These are phyloP conservation scores for Boletales sp. DNA, from an alignment of 768 basidiomycete genomes.

Conservation along the genomic window DNA sequence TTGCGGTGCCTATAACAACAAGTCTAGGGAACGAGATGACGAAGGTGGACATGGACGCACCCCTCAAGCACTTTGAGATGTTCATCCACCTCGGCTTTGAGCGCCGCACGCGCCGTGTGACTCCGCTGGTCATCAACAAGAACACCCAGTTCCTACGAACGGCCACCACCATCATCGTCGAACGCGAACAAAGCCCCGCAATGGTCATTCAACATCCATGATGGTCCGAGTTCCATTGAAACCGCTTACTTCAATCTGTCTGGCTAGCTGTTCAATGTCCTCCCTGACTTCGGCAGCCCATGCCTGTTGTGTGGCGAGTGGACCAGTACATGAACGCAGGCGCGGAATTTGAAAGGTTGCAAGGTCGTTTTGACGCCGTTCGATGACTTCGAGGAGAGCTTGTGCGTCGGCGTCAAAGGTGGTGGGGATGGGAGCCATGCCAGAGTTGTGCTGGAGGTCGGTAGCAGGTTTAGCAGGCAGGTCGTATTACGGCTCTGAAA, in stretches of 20 bases:
- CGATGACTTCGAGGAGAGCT: conserved; percentile 47
- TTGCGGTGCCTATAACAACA: conserved; percentile 46
- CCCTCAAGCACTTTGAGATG: conserved; percentile 44
- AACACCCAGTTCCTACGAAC: conserved; percentile 57
- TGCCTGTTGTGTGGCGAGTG: conserved; percentile 67
- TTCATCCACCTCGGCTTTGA: conserved; percentile 48
- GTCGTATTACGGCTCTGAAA: too few relatives aligned
- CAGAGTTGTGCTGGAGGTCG: neutral
- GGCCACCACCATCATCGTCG: neutral
- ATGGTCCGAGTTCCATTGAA: neutral
- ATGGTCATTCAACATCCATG: conserved; percentile 2
- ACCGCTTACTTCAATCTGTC: conserved; percentile 63
- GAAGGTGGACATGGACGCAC: conserved; percentile 38
- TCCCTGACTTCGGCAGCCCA: conserved; percentile 72
- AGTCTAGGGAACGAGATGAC: neutral
- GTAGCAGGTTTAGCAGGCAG: too few relatives aligned
- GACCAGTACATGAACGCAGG: conserved; percentile 63
- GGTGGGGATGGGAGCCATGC: conserved; percentile 63
- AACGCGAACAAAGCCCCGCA: neutral
- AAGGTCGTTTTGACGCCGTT: conserved; percentile 61
- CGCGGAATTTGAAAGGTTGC: conserved; percentile 71
- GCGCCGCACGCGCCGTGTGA: conserved; percentile 46
- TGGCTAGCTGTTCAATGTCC: conserved; percentile 60
- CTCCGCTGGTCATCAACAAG: conserved; percentile 70
- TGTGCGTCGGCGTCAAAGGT: conserved; percentile 50